Conservation (phyloP, 768 basidiomycete species). For the Tylopilus sp. region DNA sequence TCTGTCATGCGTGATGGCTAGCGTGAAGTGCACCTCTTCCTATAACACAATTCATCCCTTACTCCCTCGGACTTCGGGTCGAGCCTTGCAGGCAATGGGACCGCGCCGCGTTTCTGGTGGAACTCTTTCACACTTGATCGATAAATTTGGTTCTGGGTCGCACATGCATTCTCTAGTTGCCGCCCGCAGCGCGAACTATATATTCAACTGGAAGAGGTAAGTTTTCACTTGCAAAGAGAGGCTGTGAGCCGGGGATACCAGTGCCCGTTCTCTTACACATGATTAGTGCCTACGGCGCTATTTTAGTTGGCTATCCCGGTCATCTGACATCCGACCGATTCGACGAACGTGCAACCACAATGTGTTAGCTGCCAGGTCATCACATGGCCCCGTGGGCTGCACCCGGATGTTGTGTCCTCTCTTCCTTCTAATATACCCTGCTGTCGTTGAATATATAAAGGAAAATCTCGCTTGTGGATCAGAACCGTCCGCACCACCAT, state of each 20-base stretch:
- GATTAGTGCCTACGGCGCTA: background rate
- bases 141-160: background rate
- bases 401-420: background rate
- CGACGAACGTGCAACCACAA: constrained; percentile 14
- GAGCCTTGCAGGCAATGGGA: background rate
- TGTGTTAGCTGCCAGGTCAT: background rate
- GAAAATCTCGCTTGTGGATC: background rate
- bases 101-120: background rate
- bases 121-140: background rate
- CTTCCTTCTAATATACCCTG: background rate
- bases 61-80: background rate
- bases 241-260: background rate
- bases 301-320: background rate
- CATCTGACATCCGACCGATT: background rate
- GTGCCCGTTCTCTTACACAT: background rate
- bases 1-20: background rate
- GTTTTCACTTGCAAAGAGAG: background rate
- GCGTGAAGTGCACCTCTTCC: too few species aligned
- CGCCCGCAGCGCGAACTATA: background rate
- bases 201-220: background rate
- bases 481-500: constrained; percentile 10
- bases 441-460: constrained; percentile 4
- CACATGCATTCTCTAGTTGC: background rate
- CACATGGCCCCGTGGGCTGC: background rate
- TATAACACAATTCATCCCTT: background rate